Conservation (phyloP, 2,329 filamentous ascomycete genomes). For the Harringtonia aguacate region DNA sequence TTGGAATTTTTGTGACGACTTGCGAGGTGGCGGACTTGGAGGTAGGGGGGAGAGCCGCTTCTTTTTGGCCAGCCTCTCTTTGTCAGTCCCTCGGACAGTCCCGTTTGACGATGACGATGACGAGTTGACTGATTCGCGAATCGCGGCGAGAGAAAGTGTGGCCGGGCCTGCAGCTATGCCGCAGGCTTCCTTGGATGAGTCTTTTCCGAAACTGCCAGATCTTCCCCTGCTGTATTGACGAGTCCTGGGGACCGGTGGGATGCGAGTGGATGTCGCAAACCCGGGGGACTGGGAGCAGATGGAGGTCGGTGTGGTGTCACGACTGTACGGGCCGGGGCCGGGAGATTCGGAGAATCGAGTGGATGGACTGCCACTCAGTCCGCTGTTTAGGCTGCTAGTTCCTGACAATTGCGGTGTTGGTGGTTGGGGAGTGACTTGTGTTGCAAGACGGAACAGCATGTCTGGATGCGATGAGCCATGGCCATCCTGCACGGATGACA, state of each 20-base stretch:
- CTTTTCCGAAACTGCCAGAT: slow-evolving; percentile 43
- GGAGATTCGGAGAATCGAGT: slow-evolving; percentile 66
- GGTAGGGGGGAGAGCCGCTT: slow-evolving; percentile 36
- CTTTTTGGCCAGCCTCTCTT: slow-evolving; percentile 30
- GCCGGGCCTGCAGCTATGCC: slow-evolving; percentile 35
- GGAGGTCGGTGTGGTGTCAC: slow-evolving; percentile 69
- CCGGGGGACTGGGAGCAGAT: slow-evolving; percentile 66
- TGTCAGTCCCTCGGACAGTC: slow-evolving; percentile 47
- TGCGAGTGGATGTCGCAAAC: slow-evolving; percentile 37
- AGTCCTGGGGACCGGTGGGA: slow-evolving; percentile 29
- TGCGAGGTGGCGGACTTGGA: slow-evolving; percentile 51
- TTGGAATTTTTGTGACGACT: slow-evolving; percentile 47
- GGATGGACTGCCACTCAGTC: slow-evolving; percentile 60
- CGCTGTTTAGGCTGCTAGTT: slow-evolving; percentile 43
- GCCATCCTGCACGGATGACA: slow-evolving; percentile 15
- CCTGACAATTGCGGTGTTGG: slow-evolving; percentile 56
- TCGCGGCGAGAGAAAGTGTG: slow-evolving; percentile 48
- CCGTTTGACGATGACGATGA: slow-evolving; percentile 55
- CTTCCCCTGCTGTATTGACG: slow-evolving; percentile 46
- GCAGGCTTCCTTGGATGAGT: slow-evolving; percentile 37
- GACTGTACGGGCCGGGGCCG: slow-evolving; percentile 58
- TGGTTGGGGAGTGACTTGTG: slow-evolving; percentile 51
- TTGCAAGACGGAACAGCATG: slow-evolving; percentile 45
- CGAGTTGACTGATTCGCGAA: slow-evolving; percentile 60
- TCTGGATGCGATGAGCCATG: slow-evolving; percentile 26